phyloP scores from a whole-genome alignment of 208 protist species.

The Acanthamoeba royreba region DNA sequence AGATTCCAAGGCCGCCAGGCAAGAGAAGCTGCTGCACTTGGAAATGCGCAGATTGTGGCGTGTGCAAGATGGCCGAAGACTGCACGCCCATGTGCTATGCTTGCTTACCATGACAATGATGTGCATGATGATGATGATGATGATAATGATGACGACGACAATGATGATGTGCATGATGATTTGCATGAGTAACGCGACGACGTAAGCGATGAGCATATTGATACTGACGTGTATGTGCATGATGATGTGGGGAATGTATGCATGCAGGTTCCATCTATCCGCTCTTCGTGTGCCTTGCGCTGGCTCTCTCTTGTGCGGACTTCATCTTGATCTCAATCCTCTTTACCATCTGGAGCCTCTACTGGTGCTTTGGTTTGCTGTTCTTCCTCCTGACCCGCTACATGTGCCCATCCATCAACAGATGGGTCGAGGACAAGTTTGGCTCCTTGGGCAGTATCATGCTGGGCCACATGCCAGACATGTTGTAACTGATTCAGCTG shows the following conservation, averaged over 20 bases:
- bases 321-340: neutral
- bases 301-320: neutral
- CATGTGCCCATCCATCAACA: neutral
- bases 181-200: too few species aligned
- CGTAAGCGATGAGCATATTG: too few species aligned
- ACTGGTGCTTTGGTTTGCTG: neutral
- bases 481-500: too few species aligned
- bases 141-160: too few species aligned
- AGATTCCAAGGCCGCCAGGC: neutral
- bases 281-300: too few species aligned
- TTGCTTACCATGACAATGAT: neutral
- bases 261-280: too few species aligned
- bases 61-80: slow-evolving; percentile 31
- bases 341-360: neutral
- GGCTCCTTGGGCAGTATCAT: too few species aligned
- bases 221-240: neutral
- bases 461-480: too few species aligned
- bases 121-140: too few species aligned
- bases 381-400: neutral
- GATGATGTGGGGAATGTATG: neutral
- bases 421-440: neutral
- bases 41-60: neutral
- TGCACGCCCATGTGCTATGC: neutral
- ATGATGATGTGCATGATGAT: too few species aligned
- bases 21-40: neutral